These are phyloP conservation scores for Psilocybe cubensis DNA, from an alignment of 768 basidiomycete genomes.

Conservation along the genomic window DNA sequence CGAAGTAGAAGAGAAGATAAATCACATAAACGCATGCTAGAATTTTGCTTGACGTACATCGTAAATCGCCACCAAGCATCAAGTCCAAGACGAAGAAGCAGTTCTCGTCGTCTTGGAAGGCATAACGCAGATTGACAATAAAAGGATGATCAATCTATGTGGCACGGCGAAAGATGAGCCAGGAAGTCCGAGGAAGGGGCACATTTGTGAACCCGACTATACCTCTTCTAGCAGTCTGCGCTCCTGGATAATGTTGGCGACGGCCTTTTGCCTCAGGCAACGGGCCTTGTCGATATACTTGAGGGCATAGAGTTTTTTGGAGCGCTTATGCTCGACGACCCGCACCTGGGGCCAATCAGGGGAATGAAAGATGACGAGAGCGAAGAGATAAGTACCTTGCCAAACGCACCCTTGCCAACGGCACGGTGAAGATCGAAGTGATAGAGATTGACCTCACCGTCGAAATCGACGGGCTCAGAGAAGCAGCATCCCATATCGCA, in stretches of 20 bases:
- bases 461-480: slow-evolving; percentile 84
- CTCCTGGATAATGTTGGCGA: slow-evolving; percentile 94
- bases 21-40: slow-evolving; percentile 4
- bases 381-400: slow-evolving; percentile 66
- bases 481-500: slow-evolving; percentile 67
- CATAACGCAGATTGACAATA: slow-evolving; percentile 89
- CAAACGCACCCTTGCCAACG: slow-evolving; percentile 97
- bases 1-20: slow-evolving; percentile 1
- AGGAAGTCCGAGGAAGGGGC: slow-evolving; percentile 3
- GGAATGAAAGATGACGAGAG: slow-evolving; percentile 5
- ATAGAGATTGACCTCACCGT: slow-evolving; percentile 85
- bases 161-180: slow-evolving; percentile 5
- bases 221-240: slow-evolving; percentile 92
- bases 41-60: slow-evolving; percentile 61
- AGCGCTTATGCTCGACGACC: slow-evolving; percentile 94
- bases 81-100: slow-evolving; percentile 98
- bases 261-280: slow-evolving; percentile 88
- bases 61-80: slow-evolving; percentile 93
- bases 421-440: slow-evolving; percentile 96
- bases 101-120: slow-evolving; percentile 97
- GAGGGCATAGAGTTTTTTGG: slow-evolving; percentile 91
- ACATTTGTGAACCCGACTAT: slow-evolving; percentile 11
- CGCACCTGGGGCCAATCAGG: slow-evolving; percentile 66
- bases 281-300: slow-evolving; percentile 98
- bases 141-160: slow-evolving; percentile 85